Evolutionary conservation across 1,139 yeast species (phyloP), one percentile per base, ranked within the genome.

Genomic region (Debaryomyces subglobosus): DNA sequence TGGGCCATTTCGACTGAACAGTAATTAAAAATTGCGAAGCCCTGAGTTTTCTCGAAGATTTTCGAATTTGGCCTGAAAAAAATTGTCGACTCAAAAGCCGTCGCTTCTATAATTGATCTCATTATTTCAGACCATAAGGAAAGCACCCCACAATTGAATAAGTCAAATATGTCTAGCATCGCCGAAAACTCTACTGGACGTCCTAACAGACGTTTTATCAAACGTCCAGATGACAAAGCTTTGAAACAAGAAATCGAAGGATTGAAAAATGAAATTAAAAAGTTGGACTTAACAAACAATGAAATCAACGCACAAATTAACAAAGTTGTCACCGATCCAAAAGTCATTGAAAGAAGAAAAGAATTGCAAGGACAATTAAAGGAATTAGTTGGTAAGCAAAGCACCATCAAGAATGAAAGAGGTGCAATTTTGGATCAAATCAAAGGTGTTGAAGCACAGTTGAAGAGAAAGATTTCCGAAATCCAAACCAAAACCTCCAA

Each of bases 401-500:
- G 84, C 53, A 81, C 79, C 54, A 74, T 85, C 68, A 90, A 90
- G 74, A 69, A 72, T 55, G 84, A 88, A 65, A 83, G 96, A 72
- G 81, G 78, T 60, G 70, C 75, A 47, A 71, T 89, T 61, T 81
- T 82, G 63, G 91, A 86, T 55, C 90, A 86, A 69, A 81, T 92
- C 67, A 86, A 85, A 68, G 71, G 76, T 43, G 71, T 86, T 56
- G 98, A 94, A 61, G 75, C 79, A 53, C 77, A 78, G 53, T 74
- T 90, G 72, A 89, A 89, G 78, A 84, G 86, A 70, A 89, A 85
- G 72, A 81, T 86, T 62, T 72, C 76, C 57, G 97, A 92, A 58
- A 82, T 92, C 62, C 86, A 83, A 65, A 73, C 82, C 46, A 80
- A 84, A 62, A 84, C 88, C 53, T 78, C 89, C 52, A 88, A 87